These are phyloP conservation scores for Penicillium herquei DNA, from an alignment of 495 filamentous ascomycete species.

Conservation along the genomic window DNA sequence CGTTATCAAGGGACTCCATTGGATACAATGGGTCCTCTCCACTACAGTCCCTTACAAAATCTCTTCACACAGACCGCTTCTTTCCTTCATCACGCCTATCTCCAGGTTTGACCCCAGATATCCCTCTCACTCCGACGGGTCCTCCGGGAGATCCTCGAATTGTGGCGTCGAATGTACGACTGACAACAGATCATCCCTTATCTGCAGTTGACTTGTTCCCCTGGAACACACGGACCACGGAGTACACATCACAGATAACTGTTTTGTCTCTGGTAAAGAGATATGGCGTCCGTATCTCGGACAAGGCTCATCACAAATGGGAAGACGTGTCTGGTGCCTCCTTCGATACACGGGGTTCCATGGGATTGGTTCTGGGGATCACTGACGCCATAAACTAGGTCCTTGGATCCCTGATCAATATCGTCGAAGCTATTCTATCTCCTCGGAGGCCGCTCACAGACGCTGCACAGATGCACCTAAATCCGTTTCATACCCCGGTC, in stretches of 20 bases:
- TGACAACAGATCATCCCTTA: neutral
- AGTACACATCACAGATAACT: neutral
- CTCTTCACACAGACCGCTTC: neutral
- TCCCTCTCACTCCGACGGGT: neutral
- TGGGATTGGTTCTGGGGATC: neutral
- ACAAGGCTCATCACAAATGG: neutral
- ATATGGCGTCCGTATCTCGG: neutral
- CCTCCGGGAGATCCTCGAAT: neutral
- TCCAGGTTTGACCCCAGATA: conserved; percentile 1
- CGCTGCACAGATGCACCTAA: neutral
- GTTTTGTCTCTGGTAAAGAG: neutral
- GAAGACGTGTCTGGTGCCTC: neutral
- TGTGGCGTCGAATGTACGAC: neutral
- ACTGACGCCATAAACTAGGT: neutral
- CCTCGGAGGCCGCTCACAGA: neutral
- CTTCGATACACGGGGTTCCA: neutral
- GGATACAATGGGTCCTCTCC: neutral
- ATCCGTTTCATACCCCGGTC: neutral
- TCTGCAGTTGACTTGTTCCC: neutral
- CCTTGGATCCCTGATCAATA: neutral
- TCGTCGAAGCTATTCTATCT: neutral
- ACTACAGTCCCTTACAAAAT: neutral
- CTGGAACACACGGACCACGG: neutral
- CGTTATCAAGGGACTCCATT: neutral
- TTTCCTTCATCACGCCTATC: neutral